Evolutionary conservation across 768 basidiomycete species (phyloP).

Genomic region (Pleurotus eryngii): DNA sequence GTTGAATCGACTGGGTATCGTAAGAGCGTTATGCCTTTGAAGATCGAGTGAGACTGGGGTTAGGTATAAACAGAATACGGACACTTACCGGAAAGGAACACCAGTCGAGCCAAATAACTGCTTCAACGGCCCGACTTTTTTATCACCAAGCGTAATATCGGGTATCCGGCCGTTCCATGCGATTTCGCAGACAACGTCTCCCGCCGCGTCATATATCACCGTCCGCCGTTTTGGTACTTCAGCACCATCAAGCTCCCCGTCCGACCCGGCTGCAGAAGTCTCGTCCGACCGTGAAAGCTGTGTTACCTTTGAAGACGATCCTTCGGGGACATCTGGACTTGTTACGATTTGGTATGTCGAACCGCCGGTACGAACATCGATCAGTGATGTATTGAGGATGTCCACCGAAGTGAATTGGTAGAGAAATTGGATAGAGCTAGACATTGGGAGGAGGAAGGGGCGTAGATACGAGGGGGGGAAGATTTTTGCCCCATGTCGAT

Average conservation of each 20-base stretch:
- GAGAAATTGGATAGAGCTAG: conserved; percentile 31
- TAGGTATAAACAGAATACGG: neutral
- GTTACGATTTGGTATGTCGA: conserved; percentile 50
- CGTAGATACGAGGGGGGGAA: no score
- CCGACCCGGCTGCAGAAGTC: conserved; percentile 7
- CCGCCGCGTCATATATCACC: conserved; percentile 37
- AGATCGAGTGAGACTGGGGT: neutral
- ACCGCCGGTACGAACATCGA: conserved; percentile 49
- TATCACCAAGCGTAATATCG: conserved; percentile 46
- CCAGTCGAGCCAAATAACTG: conserved; percentile 57
- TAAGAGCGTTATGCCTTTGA: conserved; percentile 53
- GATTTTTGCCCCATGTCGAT: neutral
- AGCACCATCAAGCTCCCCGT: conserved; percentile 13
- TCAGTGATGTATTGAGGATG: conserved; percentile 53
- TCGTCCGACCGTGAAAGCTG: conserved; percentile 13
- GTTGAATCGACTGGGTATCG: conserved; percentile 60
- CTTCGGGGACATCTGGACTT: conserved; percentile 22
- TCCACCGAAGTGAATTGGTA: conserved; percentile 58
- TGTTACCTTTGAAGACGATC: conserved; percentile 17
- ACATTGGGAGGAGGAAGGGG: neutral
- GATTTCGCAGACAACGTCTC: conserved; percentile 42
- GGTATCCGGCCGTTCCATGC: conserved; percentile 53
- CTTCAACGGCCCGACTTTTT: conserved; percentile 47
- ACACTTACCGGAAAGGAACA: conserved; percentile 49
- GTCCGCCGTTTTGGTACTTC: conserved; percentile 31